Percentiles rank a stretch among this genome's conserved stretches.
Conservation (phyloP, 169 alveolate species). For the Haemoproteus tartakovskyi region DNA sequence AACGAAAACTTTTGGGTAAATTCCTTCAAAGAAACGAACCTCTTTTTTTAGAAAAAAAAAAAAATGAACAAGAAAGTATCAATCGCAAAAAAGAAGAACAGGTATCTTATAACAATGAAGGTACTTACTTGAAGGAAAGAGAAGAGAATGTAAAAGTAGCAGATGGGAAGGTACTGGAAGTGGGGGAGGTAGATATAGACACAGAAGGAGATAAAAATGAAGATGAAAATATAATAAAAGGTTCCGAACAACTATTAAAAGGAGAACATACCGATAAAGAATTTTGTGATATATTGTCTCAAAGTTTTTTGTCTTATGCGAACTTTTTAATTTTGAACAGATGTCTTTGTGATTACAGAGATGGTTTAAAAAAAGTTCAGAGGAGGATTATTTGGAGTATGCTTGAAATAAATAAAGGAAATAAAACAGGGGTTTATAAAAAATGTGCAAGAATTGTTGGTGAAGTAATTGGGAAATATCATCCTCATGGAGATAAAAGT, state of each 20-base stretch:
- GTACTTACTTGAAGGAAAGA: no score
- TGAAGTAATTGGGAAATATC: constrained; percentile 85
- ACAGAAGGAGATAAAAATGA: no score
- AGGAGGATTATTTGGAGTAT: constrained; percentile 83
- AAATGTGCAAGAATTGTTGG: constrained; percentile 86
- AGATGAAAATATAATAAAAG: background rate
- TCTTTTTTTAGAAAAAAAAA: background rate
- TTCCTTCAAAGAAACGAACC: no score
- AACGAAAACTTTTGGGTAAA: no score
- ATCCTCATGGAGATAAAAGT: constrained; percentile 85
- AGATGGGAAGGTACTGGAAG: background rate
- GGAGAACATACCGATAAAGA: constrained; percentile 55
- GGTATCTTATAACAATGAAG: no score
- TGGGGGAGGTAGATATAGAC: background rate
- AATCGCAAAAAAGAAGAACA: background rate
- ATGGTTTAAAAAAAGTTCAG: constrained; percentile 84
- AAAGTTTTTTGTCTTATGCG: constrained; percentile 80
- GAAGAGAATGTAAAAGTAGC: background rate
- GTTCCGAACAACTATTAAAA: constrained; percentile 8
- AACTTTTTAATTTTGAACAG: constrained; percentile 79
- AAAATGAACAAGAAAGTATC: background rate
- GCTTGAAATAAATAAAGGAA: constrained; percentile 73
- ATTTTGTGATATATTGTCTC: constrained; percentile 62
- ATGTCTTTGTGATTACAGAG: constrained; percentile 83
- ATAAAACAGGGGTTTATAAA: constrained; percentile 56